Base-by-base conservation (phyloP, 1,284 basidiomycete species). In the Tranzscheliella williamsii region DNA sequence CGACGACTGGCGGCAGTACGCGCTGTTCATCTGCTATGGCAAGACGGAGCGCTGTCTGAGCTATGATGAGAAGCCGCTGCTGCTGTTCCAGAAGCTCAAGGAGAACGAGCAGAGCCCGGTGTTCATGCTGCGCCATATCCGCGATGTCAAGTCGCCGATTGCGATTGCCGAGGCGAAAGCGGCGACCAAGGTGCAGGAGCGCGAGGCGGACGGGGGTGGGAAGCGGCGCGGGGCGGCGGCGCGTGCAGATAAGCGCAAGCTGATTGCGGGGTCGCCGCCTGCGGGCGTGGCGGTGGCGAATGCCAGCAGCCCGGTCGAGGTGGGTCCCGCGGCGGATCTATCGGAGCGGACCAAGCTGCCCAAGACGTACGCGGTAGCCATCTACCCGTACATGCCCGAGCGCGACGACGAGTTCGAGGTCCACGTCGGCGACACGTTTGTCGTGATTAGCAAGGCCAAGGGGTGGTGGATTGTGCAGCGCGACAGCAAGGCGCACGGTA, bases 381-480 rank as follows among this genome's bases (percentile, higher is more conserved):
- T 93, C 64, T 93, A 91, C 72, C 91, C 90, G 20, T 96, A 96
- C 79, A 89, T 91, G 84, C 91, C 92, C 8, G 92, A 96, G 79
- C 87, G 93, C 74, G 89, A 91, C 39, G 94, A 98, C 78, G 95
- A 99, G 78, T 97, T 97, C 78, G 91, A 97, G 75, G 94, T 98
- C 3, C 86, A 89, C 34, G 91, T 97, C 1, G 80, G 80, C 29
- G 80, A 80, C 45, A 79, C 79, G 17, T 97, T 95, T 78, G 86
- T 96, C 64, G 94, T 97, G 71, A 81, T 95, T 43, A 90, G 89
- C 50, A 87, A 94, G 58, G 88, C 91, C 13, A 87, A 93, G 56
- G 95, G 95, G 0, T 98, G 95, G 95, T 99, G 94, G 91, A 89
- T 96, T 26, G 94, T 98, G 3, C 92, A 97, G 75, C 85, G 90